Evolutionary conservation across 1,284 basidiomycete species (phyloP).

Genomic region (Melampsora larici-populina): DNA sequence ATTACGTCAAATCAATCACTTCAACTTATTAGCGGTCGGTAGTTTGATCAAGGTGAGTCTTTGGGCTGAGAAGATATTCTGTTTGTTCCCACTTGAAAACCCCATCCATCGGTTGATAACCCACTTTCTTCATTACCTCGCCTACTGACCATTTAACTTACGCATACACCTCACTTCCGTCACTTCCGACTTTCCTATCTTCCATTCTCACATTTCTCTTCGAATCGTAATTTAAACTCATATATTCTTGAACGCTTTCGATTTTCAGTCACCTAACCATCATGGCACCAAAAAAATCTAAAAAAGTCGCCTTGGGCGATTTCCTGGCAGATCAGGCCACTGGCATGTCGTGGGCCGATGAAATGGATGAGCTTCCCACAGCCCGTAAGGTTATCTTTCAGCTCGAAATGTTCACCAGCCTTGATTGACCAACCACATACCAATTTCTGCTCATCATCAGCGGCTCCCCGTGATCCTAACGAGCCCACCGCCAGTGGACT

Average conservation of each 20-base stretch:
- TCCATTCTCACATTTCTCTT: neutral
- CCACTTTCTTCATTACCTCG: neutral
- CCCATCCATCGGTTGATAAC: neutral
- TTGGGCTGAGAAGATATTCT: too few species aligned
- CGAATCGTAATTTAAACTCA: neutral
- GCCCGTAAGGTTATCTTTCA: constrained; percentile 67
- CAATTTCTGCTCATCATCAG: constrained; percentile 4
- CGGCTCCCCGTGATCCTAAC: constrained; percentile 38
- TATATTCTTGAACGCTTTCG: neutral
- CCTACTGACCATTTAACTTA: neutral
- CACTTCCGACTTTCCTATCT: neutral
- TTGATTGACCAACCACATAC: neutral
- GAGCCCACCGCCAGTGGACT: constrained; percentile 19
- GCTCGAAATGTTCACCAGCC: neutral
- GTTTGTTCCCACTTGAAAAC: too few species aligned
- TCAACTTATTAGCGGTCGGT: too few species aligned
- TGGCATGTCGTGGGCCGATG: constrained; percentile 88
- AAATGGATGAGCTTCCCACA: constrained; percentile 82
- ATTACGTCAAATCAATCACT: too few species aligned
- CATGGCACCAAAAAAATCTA: constrained; percentile 59
- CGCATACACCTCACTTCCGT: neutral
- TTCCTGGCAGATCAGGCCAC: constrained; percentile 81
- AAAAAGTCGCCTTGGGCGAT: constrained; percentile 77
- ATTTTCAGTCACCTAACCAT: neutral
- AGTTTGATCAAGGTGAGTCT: too few species aligned